phyloP scores from a whole-genome alignment of 2,329 filamentous ascomycete genomes.

The Penicillium sp. region DNA sequence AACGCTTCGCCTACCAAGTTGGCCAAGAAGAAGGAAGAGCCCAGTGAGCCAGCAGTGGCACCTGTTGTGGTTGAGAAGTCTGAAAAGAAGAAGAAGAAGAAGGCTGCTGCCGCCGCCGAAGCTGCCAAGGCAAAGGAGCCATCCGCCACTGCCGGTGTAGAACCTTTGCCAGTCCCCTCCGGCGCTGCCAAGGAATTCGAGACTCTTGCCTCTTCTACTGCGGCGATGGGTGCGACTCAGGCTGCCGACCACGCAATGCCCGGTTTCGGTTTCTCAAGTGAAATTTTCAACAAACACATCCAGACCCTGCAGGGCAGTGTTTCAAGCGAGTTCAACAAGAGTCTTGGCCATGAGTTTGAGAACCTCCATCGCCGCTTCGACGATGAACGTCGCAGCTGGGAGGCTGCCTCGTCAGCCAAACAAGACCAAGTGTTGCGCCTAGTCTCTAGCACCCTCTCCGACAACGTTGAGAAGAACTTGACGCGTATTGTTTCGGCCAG shows the following conservation, averaged over 20 bases:
- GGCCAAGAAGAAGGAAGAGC: slow-evolving; percentile 45
- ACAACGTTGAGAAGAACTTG: slow-evolving; percentile 74
- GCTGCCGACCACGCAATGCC: slow-evolving; percentile 20
- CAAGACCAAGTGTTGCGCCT: slow-evolving; percentile 68
- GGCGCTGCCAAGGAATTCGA: slow-evolving; percentile 12
- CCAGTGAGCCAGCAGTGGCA: slow-evolving; percentile 25
- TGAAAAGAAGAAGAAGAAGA: slow-evolving; percentile 72
- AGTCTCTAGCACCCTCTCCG: slow-evolving; percentile 66
- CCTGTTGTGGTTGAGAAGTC: slow-evolving; percentile 52
- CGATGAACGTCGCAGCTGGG: slow-evolving; percentile 67
- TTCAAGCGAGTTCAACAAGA: slow-evolving; percentile 51
- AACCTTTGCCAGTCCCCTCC: slow-evolving; percentile 11
- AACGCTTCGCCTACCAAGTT: slow-evolving; percentile 43
- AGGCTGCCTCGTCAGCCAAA: slow-evolving; percentile 63
- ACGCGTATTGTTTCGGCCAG: slow-evolving; percentile 72
- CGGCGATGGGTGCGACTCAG: slow-evolving; percentile 16
- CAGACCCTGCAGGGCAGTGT: slow-evolving; percentile 53
- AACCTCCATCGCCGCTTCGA: slow-evolving; percentile 61
- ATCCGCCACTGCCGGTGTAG: slow-evolving; percentile 17
- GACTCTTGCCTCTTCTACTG: slow-evolving; percentile 18
- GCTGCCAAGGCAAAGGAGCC: slow-evolving; percentile 47
- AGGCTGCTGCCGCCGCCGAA: slow-evolving; percentile 36
- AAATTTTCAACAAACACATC: slow-evolving; percentile 62
- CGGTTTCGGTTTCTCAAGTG: slow-evolving; percentile 48
- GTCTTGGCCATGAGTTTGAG: slow-evolving; percentile 53